These are phyloP conservation scores for Chalaropsis ovoidea DNA, from an alignment of 2,329 filamentous ascomycete species.

Conservation along the genomic window DNA sequence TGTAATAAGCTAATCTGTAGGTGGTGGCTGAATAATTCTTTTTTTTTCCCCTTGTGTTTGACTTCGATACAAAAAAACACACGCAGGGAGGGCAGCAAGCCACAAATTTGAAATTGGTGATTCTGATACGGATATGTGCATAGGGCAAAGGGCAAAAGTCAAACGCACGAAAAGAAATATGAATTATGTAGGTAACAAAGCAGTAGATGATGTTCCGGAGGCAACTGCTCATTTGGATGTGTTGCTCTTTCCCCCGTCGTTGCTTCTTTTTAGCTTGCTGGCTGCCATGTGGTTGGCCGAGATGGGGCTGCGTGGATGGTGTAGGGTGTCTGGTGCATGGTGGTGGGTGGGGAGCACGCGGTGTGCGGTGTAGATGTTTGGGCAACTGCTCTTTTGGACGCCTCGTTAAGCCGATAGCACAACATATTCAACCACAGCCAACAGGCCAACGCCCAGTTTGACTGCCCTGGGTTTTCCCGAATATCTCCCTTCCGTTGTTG, in stretches of 20 bases:
- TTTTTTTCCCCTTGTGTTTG: not conserved
- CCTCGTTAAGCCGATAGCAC: not conserved
- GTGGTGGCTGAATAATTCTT: not conserved
- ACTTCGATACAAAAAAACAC: constrained; percentile 3
- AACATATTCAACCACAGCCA: not conserved
- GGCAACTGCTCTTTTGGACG: not conserved
- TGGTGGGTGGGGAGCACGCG: not conserved
- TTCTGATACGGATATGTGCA: not conserved
- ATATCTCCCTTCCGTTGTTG: too few species aligned
- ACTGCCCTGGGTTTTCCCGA: not conserved
- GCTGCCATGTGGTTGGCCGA: not conserved
- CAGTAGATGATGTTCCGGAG: not conserved
- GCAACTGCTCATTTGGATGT: not conserved
- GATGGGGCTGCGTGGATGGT: not conserved
- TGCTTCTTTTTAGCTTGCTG: not conserved
- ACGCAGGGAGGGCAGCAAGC: constrained; percentile 1
- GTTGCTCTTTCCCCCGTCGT: not conserved
- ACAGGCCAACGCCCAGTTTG: not conserved
- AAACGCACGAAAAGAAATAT: constrained; percentile 7
- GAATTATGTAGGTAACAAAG: not conserved
- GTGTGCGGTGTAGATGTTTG: not conserved
- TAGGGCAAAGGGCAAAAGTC: not conserved
- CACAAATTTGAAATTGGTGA: constrained; percentile 11
- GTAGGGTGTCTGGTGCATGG: not conserved
- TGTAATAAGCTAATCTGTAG: not conserved